Base-by-base conservation (phyloP, 2,329 filamentous ascomycete genomes). In the Colletotrichum sp. region DNA sequence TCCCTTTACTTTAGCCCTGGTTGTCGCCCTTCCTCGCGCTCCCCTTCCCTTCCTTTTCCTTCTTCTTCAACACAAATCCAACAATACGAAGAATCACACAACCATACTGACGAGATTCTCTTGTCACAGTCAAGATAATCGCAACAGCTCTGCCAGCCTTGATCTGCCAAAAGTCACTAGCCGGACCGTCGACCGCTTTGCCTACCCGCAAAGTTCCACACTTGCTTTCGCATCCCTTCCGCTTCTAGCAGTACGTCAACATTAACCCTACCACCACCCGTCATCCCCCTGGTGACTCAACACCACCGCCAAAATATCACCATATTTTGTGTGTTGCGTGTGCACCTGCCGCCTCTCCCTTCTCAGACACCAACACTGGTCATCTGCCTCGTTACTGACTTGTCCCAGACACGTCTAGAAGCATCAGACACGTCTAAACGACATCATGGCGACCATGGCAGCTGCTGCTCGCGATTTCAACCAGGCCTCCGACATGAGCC, bases 391-490 rank as follows among this genome's bases (percentile, higher is more conserved):
- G 55, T 57, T 36, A 44, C 67, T 69, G 55, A 62, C 67, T 39
- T 36, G 66, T 52, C 22, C 39, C 79, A 89, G 87, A 86, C 82
- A 81, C 83, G 83, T 86, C 86, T 85, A 85, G 86, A 89, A 90
- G 87, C 86, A 84, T 77, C 74, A 79, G 76, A 79, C 74, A 82
- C 77, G 34, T 73, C 70, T 65, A 69, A 73, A 61, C 82, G 83
- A 85, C 84, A 88, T 87, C 83, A 92, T 92, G 90, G 92, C 91
- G 89, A 89, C 88, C 85, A 90, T 91, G 91, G 89, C 90, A 90
- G 88, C 90, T 88, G 90, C 89, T 90, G 90, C 87, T 90, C 91
- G 91, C 90, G 91, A 92, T 90, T 93, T 92, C 87, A 89, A 89
- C 83, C 89, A 89, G 89, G 87, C 89, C 88, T 89, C 87, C 87